Evolutionary conservation across 2,329 filamentous ascomycete genomes (phyloP).

Genomic region (Cladorrhinum sp.): DNA sequence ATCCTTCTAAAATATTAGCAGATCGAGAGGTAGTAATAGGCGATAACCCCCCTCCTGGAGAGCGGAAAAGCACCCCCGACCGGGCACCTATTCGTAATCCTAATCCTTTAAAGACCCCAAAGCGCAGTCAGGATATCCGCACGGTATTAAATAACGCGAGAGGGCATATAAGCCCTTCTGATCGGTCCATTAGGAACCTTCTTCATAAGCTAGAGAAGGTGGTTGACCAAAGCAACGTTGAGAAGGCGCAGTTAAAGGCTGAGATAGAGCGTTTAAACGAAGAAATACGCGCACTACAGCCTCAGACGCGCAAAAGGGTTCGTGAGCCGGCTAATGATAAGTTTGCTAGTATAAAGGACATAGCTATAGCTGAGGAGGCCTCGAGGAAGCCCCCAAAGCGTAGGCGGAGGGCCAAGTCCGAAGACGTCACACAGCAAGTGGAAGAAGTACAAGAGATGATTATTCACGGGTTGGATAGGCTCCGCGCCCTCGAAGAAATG

Average conservation of each 20-base stretch:
- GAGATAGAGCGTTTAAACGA: not conserved
- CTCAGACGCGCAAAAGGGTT: not conserved
- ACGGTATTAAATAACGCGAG: not conserved
- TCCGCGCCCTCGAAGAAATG: not conserved
- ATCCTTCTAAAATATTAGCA: no score
- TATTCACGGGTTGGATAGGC: slow-evolving; percentile 1
- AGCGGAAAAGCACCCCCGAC: not conserved
- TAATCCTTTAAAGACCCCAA: not conserved
- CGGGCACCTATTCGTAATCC: not conserved
- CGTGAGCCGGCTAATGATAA: not conserved
- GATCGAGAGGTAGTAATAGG: not conserved
- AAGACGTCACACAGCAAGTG: not conserved
- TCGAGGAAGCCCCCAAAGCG: not conserved
- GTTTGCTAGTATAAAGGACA: not conserved
- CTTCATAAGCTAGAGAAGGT: not conserved
- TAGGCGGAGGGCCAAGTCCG: not conserved
- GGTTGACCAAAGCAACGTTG: not conserved
- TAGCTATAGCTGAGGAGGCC: not conserved
- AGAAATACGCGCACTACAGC: not conserved
- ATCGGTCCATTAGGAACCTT: not conserved
- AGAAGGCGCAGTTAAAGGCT: not conserved
- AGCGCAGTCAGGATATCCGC: no score
- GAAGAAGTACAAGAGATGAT: not conserved
- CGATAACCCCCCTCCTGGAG: not conserved
- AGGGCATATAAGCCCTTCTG: not conserved